These are phyloP conservation scores for Tetraselmis chui DNA, from an alignment of 139 green algal genomes.

Conservation along the genomic window DNA sequence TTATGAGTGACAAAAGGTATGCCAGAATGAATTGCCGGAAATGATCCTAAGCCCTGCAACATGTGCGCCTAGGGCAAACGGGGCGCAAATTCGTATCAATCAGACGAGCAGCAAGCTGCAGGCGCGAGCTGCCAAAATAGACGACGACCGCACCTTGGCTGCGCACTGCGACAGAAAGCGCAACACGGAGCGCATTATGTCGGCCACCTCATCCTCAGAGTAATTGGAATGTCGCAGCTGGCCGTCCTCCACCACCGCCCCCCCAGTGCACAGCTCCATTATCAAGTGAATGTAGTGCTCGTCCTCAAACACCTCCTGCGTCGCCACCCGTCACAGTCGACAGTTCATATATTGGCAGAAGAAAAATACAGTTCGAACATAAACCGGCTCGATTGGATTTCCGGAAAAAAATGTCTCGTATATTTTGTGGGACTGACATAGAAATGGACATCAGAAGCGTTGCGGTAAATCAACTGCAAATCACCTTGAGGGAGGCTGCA, in stretches of 20 bases:
- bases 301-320: constrained; percentile 71
- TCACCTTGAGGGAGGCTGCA: constrained; percentile 65
- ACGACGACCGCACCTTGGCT: constrained; percentile 37
- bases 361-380: neutral
- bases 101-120: too few species aligned
- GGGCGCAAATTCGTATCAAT: too few species aligned
- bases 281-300: constrained; percentile 71
- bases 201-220: constrained; percentile 28
- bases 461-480: neutral
- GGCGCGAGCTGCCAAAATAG: too few species aligned
- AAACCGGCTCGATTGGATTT: too few species aligned
- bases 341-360: neutral
- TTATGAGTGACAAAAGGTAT: too few species aligned
- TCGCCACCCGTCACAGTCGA: neutral
- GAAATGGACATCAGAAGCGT: neutral
- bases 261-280: constrained; percentile 81
- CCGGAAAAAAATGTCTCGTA: neutral
- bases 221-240: neutral
- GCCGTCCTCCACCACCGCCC: neutral
- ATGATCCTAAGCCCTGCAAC: too few species aligned
- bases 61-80: too few species aligned
- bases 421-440: too few species aligned
- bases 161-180: constrained; percentile 86
- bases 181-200: constrained; percentile 48
- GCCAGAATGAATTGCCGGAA: too few species aligned